Percentiles rank a stretch among this genome's conserved stretches.
phyloP scores from a whole-genome alignment of 225 moss, liverwort and hornwort species.

The Neckera pumila region DNA sequence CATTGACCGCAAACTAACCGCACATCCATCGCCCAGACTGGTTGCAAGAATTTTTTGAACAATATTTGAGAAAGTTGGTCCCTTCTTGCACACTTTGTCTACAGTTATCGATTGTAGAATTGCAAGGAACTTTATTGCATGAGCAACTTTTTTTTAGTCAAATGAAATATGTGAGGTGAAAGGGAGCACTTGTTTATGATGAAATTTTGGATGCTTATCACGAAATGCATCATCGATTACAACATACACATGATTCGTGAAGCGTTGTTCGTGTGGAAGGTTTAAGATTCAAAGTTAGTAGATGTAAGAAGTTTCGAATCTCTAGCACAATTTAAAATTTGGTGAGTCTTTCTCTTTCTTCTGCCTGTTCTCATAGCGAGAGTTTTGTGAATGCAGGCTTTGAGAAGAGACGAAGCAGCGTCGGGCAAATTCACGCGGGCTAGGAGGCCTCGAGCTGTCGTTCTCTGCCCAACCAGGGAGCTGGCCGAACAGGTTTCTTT shows the following conservation, averaged over 20 bases:
- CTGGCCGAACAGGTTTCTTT: conserved; percentile 84
- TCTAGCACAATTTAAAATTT: background rate
- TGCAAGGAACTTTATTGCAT: background rate
- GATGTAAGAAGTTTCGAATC: background rate
- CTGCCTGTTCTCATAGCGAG: background rate
- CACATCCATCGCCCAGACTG: background rate
- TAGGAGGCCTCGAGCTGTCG: conserved; percentile 77
- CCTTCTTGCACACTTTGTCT: background rate
- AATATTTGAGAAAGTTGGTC: background rate
- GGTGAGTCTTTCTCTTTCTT: background rate
- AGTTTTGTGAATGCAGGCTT: conserved; percentile 35
- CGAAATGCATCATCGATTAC: background rate
- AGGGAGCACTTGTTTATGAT: background rate
- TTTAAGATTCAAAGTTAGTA: background rate
- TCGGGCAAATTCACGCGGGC: conserved; percentile 71
- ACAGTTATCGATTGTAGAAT: background rate
- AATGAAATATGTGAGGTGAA: background rate
- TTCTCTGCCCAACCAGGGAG: conserved; percentile 96
- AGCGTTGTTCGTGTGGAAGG: background rate
- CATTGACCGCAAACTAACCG: background rate
- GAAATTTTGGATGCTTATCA: background rate
- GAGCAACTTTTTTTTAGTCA: background rate
- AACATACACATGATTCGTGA: background rate
- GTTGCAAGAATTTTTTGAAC: background rate
- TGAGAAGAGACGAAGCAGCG: conserved; percentile 72